Evolutionary conservation across 176 grass and related monocot species (phyloP).

Genomic region (Guadua angustifolia): DNA sequence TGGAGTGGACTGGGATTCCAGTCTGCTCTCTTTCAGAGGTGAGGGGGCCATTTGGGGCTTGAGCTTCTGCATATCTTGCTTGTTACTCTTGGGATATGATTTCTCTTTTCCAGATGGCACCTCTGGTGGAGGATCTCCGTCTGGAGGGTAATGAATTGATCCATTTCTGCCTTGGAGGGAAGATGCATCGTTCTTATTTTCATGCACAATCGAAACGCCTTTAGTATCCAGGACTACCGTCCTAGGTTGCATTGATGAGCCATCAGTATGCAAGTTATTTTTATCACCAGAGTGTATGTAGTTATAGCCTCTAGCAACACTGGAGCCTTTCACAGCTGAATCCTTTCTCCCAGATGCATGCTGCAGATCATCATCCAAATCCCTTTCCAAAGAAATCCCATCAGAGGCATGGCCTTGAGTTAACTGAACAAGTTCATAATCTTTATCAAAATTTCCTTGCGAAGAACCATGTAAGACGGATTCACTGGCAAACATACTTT

Average conservation of each 20-base stretch:
- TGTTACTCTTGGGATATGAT: constrained; percentile 54
- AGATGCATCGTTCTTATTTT: constrained; percentile 42
- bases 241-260: constrained; percentile 43
- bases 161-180: constrained; percentile 54
- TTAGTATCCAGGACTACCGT: constrained; percentile 39
- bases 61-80: constrained; percentile 52
- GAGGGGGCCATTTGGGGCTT: constrained; percentile 49
- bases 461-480: constrained; percentile 45
- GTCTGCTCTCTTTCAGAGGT: constrained; percentile 60
- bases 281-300: constrained; percentile 49
- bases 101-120: constrained; percentile 55
- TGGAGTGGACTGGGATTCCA: constrained; percentile 40
- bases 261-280: constrained; percentile 45
- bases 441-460: constrained; percentile 59
- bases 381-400: constrained; percentile 33
- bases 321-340: constrained; percentile 37
- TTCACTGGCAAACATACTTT: constrained; percentile 54
- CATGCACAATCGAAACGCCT: constrained; percentile 37
- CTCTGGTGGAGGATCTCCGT: constrained; percentile 40
- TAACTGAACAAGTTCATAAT: constrained; percentile 45
- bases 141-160: constrained; percentile 41
- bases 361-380: constrained; percentile 48
- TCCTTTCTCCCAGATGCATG: constrained; percentile 60
- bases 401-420: constrained; percentile 42
- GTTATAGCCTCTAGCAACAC: constrained; percentile 49